These are phyloP conservation scores for Esteya vermicola DNA, from an alignment of 2,329 filamentous ascomycete species.

Conservation along the genomic window DNA sequence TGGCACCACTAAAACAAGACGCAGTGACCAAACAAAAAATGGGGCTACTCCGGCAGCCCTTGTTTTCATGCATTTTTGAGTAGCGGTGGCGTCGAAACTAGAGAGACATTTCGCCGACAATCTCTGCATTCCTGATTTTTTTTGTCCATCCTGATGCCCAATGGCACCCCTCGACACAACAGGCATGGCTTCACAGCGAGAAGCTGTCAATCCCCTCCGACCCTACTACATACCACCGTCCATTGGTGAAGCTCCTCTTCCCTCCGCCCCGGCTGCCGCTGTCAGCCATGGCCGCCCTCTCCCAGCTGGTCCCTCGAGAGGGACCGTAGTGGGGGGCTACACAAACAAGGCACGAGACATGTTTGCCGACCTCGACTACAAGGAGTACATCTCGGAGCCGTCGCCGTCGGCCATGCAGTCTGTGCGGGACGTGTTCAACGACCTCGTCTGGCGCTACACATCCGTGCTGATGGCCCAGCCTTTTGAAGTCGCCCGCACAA, in stretches of 20 bases:
- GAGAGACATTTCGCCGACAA: no score
- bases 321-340: slow-evolving; percentile 18
- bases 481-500: slow-evolving; percentile 91
- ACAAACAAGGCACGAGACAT: slow-evolving; percentile 64
- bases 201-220: slow-evolving; percentile 47
- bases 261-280: no score
- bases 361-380: slow-evolving; percentile 83
- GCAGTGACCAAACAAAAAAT: no score
- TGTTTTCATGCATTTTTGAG: neutral
- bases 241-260: slow-evolving; percentile 39
- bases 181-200: slow-evolving; percentile 27
- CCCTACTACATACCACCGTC: slow-evolving; percentile 54
- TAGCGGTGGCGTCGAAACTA: neutral
- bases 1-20: no score
- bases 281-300: slow-evolving; percentile 17
- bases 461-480: slow-evolving; percentile 83
- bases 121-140: no score
- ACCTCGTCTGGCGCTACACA: slow-evolving; percentile 83
- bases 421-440: slow-evolving; percentile 64
- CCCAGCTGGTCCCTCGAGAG: neutral
- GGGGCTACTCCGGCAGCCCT: no score
- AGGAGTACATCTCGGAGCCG: slow-evolving; percentile 65
- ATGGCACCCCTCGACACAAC: neutral
- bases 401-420: slow-evolving; percentile 64
- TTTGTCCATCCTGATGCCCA: no score